Percentiles rank a stretch among this genome's conserved stretches.
phyloP scores from a whole-genome alignment of 2,329 filamentous ascomycete genomes.

The Arthrobotrys conoides region DNA sequence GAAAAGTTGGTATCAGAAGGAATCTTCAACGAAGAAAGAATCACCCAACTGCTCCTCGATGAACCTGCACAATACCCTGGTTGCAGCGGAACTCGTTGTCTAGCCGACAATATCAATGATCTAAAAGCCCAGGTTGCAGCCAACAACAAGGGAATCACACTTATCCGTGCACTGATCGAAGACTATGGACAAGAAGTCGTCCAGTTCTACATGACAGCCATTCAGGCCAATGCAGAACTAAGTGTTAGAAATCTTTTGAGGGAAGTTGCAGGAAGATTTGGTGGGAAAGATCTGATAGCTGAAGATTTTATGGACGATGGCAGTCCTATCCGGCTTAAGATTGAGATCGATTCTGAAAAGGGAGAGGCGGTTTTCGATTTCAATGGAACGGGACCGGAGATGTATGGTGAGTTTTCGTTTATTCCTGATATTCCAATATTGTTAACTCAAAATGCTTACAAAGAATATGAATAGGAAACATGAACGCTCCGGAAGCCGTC shows the following conservation, averaged over 20 bases:
- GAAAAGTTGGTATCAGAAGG: conserved; percentile 82
- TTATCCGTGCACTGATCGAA: conserved; percentile 80
- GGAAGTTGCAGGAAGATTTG: conserved; percentile 77
- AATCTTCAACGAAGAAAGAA: conserved; percentile 82
- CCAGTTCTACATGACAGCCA: conserved; percentile 85
- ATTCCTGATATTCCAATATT: not conserved
- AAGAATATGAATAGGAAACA: conserved; percentile 71
- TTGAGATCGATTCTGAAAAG: conserved; percentile 80
- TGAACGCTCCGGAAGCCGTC: conserved; percentile 85
- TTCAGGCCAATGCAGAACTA: conserved; percentile 83
- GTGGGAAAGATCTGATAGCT: conserved; percentile 79
- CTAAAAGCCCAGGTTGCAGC: conserved; percentile 88
- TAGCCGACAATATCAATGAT: conserved; percentile 87
- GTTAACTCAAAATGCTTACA: not conserved
- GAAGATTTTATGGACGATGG: conserved; percentile 91
- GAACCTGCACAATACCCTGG: conserved; percentile 82
- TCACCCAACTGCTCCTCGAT: conserved; percentile 78
- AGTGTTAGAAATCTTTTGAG: conserved; percentile 82
- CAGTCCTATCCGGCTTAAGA: conserved; percentile 80
- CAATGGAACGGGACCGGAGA: conserved; percentile 81
- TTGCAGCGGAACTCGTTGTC: conserved; percentile 82
- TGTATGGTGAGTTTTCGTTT: conserved; percentile 72
- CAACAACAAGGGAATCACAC: conserved; percentile 85
- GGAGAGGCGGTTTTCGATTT: conserved; percentile 86
- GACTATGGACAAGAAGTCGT: conserved; percentile 85